Evolutionary conservation across 306 rosid genomes (phyloP), one percentile per base, ranked within the genome.

Genomic region (Geum urbanum): DNA sequence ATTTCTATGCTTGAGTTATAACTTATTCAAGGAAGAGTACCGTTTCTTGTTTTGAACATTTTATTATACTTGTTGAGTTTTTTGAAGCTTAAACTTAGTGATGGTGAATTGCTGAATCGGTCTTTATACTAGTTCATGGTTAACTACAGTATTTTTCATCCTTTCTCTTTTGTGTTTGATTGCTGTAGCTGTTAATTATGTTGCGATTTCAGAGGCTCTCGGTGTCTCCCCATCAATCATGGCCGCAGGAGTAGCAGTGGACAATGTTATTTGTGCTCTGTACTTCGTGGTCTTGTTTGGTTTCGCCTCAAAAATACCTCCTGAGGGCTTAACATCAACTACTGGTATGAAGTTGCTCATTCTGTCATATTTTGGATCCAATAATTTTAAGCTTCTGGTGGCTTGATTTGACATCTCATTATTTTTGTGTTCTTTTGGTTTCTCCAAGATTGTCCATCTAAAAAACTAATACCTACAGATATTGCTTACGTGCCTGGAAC

Each of bases 161-260:
- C 37, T 48, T 32, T 65, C 45, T 45, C 35, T 63, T 67, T 24
- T 48, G 48, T 54, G 79, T 72, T 74, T 75, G 66, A 67, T 71
- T 66, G 19, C 57, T 72, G 83, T 70, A 78, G 85, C 85, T 72
- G 83, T 84, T 69, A 84, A 84, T 63, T 84, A 81, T 61, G 70
- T 84, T 69, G 85, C 88, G n/a, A 81, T 84, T 72, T 84, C 85
- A 69, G 83, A 84, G 79, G 88, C 88, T 61, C 83, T 85, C 8
- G 76, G 80, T 13, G 72, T 82, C 45, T 66, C 89, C 7, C 84
- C 89, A 45, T 82, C 85, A 51, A 85, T 82, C 65, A 51, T 85
- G 79, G 79, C 87, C 12, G 84, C 82, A 9, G 89, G 89, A 44
- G 77, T 85, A 40, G 85, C 89, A 65, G 89, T 75, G 39, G 87